Percentiles rank a stretch among this genome's conserved stretches.
phyloP scores from a whole-genome alignment of 306 rosid species.

The Gleditsia sinensis region DNA sequence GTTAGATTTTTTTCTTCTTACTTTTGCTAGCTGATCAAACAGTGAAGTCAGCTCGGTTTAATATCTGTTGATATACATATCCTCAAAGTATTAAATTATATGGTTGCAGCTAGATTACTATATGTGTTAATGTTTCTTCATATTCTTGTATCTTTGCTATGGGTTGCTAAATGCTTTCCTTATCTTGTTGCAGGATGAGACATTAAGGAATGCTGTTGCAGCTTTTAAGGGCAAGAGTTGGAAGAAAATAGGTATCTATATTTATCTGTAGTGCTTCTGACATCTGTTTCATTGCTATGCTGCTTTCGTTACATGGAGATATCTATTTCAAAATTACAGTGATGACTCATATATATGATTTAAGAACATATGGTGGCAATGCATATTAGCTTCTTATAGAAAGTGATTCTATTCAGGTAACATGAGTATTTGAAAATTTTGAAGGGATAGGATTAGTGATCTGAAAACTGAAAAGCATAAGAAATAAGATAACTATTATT shows the following conservation, averaged over 20 bases:
- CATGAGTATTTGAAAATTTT: conserved; percentile 1
- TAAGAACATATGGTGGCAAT: conserved; percentile 2
- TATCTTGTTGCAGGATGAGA: conserved; percentile 77
- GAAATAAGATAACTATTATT: background rate
- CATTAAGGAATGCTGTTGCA: conserved; percentile 90
- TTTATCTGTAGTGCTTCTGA: conserved; percentile 7
- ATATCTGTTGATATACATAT: background rate
- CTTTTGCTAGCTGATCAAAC: conserved; percentile 36
- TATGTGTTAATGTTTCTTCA: conserved; percentile 3
- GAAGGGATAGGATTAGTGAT: background rate
- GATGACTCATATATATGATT: conserved; percentile 22
- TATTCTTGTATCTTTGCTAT: background rate
- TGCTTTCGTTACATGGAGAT: conserved; percentile 11
- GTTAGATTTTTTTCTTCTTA: conserved; percentile 24
- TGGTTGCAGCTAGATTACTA: conserved; percentile 6
- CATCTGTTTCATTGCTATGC: conserved; percentile 15
- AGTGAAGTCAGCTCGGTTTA: conserved; percentile 26
- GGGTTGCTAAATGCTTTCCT: conserved; percentile 25
- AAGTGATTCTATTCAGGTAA: conserved; percentile 6
- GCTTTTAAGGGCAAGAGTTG: conserved; percentile 88
- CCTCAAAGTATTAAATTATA: background rate
- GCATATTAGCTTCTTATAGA: conserved; percentile 15
- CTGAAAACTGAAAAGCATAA: background rate
- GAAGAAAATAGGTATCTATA: conserved; percentile 89
- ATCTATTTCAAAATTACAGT: conserved; percentile 5